Conservation (phyloP, 2,329 filamentous ascomycete genomes). For the Thielaviopsis ethacetica region DNA sequence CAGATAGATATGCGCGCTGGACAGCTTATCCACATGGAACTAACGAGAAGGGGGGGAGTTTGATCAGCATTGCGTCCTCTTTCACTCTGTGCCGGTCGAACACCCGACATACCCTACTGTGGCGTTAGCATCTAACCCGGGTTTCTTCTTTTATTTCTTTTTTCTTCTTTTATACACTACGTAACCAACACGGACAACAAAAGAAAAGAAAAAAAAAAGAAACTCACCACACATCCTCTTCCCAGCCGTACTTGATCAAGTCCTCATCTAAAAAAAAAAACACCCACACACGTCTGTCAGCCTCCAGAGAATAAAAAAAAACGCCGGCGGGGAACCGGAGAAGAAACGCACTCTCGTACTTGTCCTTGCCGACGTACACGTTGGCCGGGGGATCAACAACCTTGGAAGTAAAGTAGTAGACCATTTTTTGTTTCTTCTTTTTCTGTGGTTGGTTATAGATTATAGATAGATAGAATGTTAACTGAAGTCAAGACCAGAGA, state of each 20-base stretch:
- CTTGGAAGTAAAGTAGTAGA: slow-evolving; percentile 88
- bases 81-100: neutral
- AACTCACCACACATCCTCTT: slow-evolving; percentile 81
- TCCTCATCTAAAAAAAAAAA: slow-evolving; percentile 97
- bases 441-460: no score
- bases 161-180: neutral
- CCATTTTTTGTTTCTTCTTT: no score
- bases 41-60: slow-evolving; percentile 20
- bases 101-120: neutral
- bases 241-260: slow-evolving; percentile 83
- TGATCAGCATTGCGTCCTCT: neutral
- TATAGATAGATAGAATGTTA: neutral
- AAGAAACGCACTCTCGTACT: slow-evolving; percentile 71
- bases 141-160: neutral
- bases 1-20: slow-evolving; percentile 90
- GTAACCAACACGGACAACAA: neutral
- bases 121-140: no score
- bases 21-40: slow-evolving; percentile 97
- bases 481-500: no score
- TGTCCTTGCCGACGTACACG: slow-evolving; percentile 97
- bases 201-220: neutral
- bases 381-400: slow-evolving; percentile 67
- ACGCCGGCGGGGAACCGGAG: neutral
- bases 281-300: no score
- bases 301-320: no score